Conservation (phyloP, 179 eudicot genomes). For the Corrigiola litoralis region DNA sequence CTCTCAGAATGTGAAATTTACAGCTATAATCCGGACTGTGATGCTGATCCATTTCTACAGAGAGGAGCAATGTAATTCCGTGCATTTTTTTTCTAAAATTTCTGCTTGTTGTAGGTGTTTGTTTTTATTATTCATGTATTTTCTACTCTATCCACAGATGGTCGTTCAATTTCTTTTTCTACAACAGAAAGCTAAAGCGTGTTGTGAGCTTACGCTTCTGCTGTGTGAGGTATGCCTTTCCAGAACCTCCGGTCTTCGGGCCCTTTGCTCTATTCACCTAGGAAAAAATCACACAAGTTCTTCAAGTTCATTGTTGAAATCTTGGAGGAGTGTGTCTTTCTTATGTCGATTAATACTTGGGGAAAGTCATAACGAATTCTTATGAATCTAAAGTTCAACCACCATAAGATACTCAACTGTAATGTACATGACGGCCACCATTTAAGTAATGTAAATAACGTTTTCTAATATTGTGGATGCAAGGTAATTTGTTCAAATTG, state of each 20-base stretch:
- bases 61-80: constrained; percentile 86
- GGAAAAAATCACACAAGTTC: too few relatives aligned
- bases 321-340: too few relatives aligned
- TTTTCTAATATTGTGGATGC: too few relatives aligned
- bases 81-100: not conserved
- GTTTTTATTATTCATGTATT: not conserved
- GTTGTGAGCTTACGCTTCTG: constrained; percentile 85
- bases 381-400: too few relatives aligned
- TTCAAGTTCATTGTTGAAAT: too few relatives aligned
- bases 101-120: not conserved
- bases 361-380: too few relatives aligned
- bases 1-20: constrained; percentile 89
- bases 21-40: constrained; percentile 80
- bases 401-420: too few relatives aligned
- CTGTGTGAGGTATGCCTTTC: constrained; percentile 62
- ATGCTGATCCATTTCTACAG: constrained; percentile 78
- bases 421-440: too few relatives aligned
- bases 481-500: too few relatives aligned
- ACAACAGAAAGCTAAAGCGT: constrained; percentile 82
- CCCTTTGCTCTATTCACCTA: too few relatives aligned
- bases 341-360: too few relatives aligned
- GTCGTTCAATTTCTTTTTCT: constrained; percentile 95
- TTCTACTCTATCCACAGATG: constrained; percentile 49
- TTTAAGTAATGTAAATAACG: too few relatives aligned
- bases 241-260: not conserved